Evolutionary conservation across 2,329 filamentous ascomycete species (phyloP), one percentile per base, ranked within the genome.

Genomic region (Purpureocillium lavendulum): DNA sequence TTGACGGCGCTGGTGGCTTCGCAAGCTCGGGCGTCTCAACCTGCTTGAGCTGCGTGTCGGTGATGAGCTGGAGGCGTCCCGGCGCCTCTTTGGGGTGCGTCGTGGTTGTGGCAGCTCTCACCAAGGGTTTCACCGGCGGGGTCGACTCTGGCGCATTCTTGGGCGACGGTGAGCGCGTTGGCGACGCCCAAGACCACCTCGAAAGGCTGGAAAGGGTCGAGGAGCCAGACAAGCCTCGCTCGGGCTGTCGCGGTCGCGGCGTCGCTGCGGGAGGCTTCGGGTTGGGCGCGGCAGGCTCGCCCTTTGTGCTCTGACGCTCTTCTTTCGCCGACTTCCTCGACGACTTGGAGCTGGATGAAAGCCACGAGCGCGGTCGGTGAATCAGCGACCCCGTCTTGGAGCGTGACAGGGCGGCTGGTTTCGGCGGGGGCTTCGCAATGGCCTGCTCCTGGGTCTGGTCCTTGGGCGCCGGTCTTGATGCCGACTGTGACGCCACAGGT

Each of bases 341-440:
- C 11, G 65, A 62, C 46, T 63, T 71, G 17, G 69, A 65, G 51
- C 60, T 60, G 12, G 43, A 33, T 2, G 65, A 62, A 42, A 77
- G 63, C 75, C 73, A 77, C 43, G 70, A 70, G 41, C 67, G 66
- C 4, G 68, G 69, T 39, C 69, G 65, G 43, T 69, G 70, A 39
- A 70, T 61, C 36, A 73, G 57, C 33, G 70, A 67, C 45, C 57
- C 66, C 47, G 64, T 68, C 54, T 65, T 69, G 46, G 53, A 55
- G 43, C 48, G 56, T 54, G 45, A 45, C 26, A 46, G 35, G 17
- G 48, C 49, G 16, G 11, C 29, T 4, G 43, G 40, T 40, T 39
- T 46, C 15, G 33, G 41, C n/a, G 35, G 24, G 28, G 31, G 33
- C 35, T 40, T 47, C 14, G 16, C 24, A 9, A 3, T 30, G 15